Evolutionary conservation across 2,329 filamentous ascomycete genomes (phyloP), one percentile per base, ranked within the genome.

Genomic region (Monosporascus ibericus): DNA sequence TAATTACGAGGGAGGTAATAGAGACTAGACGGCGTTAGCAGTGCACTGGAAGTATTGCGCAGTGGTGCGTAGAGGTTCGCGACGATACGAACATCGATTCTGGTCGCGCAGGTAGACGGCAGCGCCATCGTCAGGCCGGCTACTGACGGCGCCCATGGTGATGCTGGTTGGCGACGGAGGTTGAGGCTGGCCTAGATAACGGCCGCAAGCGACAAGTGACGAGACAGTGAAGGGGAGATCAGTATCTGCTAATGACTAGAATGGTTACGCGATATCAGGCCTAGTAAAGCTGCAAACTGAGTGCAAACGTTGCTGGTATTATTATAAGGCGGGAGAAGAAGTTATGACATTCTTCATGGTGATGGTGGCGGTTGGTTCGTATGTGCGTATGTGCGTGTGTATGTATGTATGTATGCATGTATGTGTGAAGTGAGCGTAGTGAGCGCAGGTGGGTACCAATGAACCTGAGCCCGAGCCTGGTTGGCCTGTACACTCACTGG

Each of bases 91-190:
- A 97, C 94, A 84, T 80, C 91, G 85, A 70, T 83, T 89, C 78
- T 96, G 94, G 70, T 99, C 94, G 75, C 88, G 87, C 68, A 97
- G 78, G 70, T 88, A 95, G 69, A 97, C 76, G 64, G 83, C 74
- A 63, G 84, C 80, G 68, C 85, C 88, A 66, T 96, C 92, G 64
- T 95, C 92, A 65, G 86, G 85, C 72, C 85, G 88, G 78, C 92
- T 96, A 71, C 84, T 86, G 72, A 96, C 86, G 76, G 88, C 91
- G 68, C 94, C 94, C 94, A 99, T 99, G 70, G 73, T 81, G 74
- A 70, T 63, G 55, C 46, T 34, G 30, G 30, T 34, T 47, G 58
- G 52, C 59, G 58, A 48, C 58, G 58, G 59, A 60, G 57, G 56
- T 56, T 57, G 49, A 48, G 55, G 61, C 59, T 48, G 58, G 63